Percentiles rank a stretch among this genome's conserved stretches.
These are phyloP conservation scores for Xerocomus brunneocitrinus DNA, from an alignment of 768 basidiomycete genomes.

Conservation along the genomic window DNA sequence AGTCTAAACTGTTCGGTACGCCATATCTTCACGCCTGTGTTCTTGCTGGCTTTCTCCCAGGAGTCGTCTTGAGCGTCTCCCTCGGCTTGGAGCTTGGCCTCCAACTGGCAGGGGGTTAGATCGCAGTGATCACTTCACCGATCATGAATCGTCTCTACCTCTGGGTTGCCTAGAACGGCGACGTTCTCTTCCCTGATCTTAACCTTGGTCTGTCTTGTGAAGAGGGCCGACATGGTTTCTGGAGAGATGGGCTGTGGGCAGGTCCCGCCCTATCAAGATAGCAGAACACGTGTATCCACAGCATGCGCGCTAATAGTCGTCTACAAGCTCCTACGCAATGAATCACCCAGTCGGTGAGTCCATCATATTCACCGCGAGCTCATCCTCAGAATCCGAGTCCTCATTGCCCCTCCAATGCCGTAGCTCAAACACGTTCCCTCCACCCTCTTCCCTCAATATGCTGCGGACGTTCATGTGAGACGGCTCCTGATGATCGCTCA, in stretches of 20 bases:
- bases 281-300: slow-evolving; percentile 14
- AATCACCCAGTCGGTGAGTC: slow-evolving; percentile 14
- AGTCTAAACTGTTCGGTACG: slow-evolving; percentile 54
- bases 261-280: not conserved
- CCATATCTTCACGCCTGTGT: slow-evolving; percentile 51
- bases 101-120: slow-evolving; percentile 19
- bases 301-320: not conserved
- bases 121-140: not conserved
- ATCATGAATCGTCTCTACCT: slow-evolving; percentile 36
- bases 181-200: slow-evolving; percentile 63
- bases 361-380: slow-evolving; percentile 21
- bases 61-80: slow-evolving; percentile 45
- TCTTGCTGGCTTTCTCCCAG: slow-evolving; percentile 45
- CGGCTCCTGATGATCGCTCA: not conserved
- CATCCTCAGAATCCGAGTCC: slow-evolving; percentile 23
- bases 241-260: not conserved
- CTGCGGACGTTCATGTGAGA: slow-evolving; percentile 32
- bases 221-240: slow-evolving; percentile 6
- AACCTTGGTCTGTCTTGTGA: slow-evolving; percentile 20
- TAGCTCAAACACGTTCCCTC: slow-evolving; percentile 48
- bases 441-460: slow-evolving; percentile 55
- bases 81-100: slow-evolving; percentile 48
- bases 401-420: slow-evolving; percentile 37
- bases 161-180: slow-evolving; percentile 52
- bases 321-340: not conserved